A percentile compares a stretch with the other conserved stretches of the same genome.
These are phyloP conservation scores for Hirsutella rhossiliensis DNA, from an alignment of 2,329 filamentous ascomycete species.

Conservation along the genomic window DNA sequence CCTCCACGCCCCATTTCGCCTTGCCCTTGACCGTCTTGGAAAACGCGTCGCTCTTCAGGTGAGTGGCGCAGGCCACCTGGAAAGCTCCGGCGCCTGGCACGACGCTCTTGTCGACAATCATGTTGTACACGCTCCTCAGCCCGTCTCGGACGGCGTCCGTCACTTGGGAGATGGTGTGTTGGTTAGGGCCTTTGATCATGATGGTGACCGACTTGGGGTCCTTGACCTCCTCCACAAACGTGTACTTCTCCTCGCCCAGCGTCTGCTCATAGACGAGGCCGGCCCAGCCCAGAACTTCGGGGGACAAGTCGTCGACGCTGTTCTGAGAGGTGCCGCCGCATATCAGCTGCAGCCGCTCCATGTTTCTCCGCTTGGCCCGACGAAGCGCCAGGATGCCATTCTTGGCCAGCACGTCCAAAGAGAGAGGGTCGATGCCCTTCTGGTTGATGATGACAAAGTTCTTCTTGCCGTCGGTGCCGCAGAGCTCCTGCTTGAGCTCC, in stretches of 20 bases:
- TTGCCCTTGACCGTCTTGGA: conserved; percentile 91
- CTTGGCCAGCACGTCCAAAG: conserved; percentile 91
- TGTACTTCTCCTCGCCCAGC: conserved; percentile 97
- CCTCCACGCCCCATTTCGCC: conserved; percentile 88
- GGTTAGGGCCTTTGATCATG: conserved; percentile 94
- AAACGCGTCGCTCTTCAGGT: conserved; percentile 79
- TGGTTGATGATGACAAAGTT: conserved; percentile 98
- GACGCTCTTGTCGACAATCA: conserved; percentile 95
- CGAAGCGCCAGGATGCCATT: conserved; percentile 93
- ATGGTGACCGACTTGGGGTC: conserved; percentile 96
- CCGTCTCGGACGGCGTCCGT: conserved; percentile 94
- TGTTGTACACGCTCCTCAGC: conserved; percentile 94
- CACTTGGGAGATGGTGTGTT: conserved; percentile 92
- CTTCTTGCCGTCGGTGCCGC: conserved; percentile 85
- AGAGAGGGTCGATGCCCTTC: conserved; percentile 96
- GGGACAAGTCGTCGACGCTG: conserved; percentile 84
- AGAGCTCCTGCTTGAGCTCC: conserved; percentile 94
- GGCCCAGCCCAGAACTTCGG: conserved; percentile 88
- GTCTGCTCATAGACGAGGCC: conserved; percentile 95
- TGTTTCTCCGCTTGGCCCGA: conserved; percentile 94
- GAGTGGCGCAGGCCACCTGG: conserved; percentile 83
- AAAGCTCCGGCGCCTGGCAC: conserved; percentile 92
- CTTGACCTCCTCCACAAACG: conserved; percentile 97
- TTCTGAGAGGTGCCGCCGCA: conserved; percentile 89
- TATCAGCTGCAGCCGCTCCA: conserved; percentile 93